These are phyloP conservation scores for Blastobotrys americana DNA, from an alignment of 805 yeast genomes.

Conservation along the genomic window DNA sequence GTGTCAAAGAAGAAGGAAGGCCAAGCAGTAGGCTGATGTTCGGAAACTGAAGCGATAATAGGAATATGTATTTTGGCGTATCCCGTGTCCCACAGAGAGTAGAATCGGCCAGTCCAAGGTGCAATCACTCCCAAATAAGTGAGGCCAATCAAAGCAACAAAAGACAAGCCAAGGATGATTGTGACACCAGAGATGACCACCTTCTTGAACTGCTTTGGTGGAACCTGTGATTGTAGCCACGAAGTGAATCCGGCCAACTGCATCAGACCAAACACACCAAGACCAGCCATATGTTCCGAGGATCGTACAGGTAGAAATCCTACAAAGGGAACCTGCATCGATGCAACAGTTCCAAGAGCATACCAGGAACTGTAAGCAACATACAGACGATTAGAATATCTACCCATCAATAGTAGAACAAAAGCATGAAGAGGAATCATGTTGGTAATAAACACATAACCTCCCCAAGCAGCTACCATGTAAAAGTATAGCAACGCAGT, in stretches of 20 bases:
- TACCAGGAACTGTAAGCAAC: conserved; percentile 96
- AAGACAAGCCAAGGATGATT: conserved; percentile 53
- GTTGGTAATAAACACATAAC: conserved; percentile 96
- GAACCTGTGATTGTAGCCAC: conserved; percentile 66
- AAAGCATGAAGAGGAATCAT: conserved; percentile 94
- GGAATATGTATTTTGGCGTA: conserved; percentile 98
- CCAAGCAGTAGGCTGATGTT: conserved; percentile 99
- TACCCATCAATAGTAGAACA: conserved; percentile 86
- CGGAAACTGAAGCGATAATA: conserved; percentile 96
- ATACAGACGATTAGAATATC: conserved; percentile 75
- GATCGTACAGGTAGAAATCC: conserved; percentile 96
- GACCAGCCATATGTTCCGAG: conserved; percentile 96
- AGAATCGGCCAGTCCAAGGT: conserved; percentile 99
- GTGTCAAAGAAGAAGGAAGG: conserved; percentile 95
- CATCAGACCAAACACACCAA: conserved; percentile 92
- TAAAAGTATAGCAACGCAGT: conserved; percentile 89
- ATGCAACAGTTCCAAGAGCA: conserved; percentile 91
- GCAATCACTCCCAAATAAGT: conserved; percentile 92
- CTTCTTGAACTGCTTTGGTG: conserved; percentile 60
- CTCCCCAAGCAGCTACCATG: conserved; percentile 99
- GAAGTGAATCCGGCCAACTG: conserved; percentile 85
- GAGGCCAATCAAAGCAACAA: conserved; percentile 64
- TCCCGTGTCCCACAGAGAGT: conserved; percentile 95
- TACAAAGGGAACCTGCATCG: conserved; percentile 99
- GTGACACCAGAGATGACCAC: conserved; percentile 45